A percentile compares a stretch with the other conserved stretches of the same genome.
phyloP scores from a whole-genome alignment of 2,329 filamentous ascomycete species.

The Talaromyces rugulosus region DNA sequence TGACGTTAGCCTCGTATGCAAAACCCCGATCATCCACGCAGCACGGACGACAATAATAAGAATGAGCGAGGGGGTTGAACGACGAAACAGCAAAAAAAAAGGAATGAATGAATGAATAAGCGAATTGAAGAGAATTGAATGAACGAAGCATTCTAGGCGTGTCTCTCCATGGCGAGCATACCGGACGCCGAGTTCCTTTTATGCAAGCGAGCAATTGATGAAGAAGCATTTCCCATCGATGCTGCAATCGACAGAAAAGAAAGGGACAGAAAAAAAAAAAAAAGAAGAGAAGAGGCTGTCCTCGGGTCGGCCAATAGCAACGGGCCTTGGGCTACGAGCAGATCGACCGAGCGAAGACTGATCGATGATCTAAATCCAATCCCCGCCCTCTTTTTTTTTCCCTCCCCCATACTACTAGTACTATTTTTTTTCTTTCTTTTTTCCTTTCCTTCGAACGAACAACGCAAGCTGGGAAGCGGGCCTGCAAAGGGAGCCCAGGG shows the following conservation, averaged over 20 bases:
- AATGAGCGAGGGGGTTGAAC: too few species aligned
- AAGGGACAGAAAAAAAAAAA: background rate
- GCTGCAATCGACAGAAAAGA: background rate
- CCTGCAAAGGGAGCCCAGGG: background rate
- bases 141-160: background rate
- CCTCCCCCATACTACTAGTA: background rate
- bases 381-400: background rate
- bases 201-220: background rate
- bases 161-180: background rate
- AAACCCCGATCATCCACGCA: background rate
- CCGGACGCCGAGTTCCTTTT: background rate
- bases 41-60: too few species aligned
- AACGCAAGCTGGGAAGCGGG: background rate
- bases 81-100: background rate
- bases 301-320: background rate
- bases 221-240: background rate
- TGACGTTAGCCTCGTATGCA: background rate
- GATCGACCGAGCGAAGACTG: background rate
- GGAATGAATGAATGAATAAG: background rate
- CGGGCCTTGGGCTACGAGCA: background rate
- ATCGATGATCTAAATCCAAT: background rate
- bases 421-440: background rate
- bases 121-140: background rate
- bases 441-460: background rate
- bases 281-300: background rate